phyloP scores from a whole-genome alignment of 352 stramenopile species.

The Pythium biforme region DNA sequence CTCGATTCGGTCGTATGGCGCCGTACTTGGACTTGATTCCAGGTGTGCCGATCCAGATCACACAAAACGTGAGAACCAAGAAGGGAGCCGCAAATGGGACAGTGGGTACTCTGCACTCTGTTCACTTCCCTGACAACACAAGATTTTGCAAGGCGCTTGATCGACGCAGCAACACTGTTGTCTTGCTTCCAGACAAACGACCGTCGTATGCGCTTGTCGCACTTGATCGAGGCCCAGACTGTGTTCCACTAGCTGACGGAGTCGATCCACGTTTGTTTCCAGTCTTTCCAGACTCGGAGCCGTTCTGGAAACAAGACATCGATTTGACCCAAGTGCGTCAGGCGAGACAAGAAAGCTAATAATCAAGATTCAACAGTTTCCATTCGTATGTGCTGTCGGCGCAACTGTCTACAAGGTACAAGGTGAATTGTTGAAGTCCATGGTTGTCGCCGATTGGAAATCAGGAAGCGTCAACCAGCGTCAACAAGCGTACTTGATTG shows the following conservation, averaged over 20 bases:
- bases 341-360: conserved; percentile 9
- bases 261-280: conserved; percentile 15
- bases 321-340: background rate
- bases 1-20: conserved; percentile 14
- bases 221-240: background rate
- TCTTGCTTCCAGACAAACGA: conserved; percentile 14
- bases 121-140: conserved; percentile 9
- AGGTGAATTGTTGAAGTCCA: conserved; percentile 21
- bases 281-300: conserved; percentile 19
- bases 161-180: background rate
- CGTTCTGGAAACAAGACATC: conserved; percentile 4
- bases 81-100: conserved; percentile 17
- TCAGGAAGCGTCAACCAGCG: conserved; percentile 14
- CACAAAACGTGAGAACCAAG: conserved; percentile 15
- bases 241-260: background rate
- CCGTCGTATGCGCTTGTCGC: conserved; percentile 7
- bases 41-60: conserved; percentile 23
- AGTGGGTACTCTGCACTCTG: conserved; percentile 1
- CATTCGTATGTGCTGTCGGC: conserved; percentile 28
- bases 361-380: conserved; percentile 26
- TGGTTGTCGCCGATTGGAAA: conserved; percentile 29
- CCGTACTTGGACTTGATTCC: conserved; percentile 14
- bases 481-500: conserved; percentile 28
- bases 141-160: conserved; percentile 2
- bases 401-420: conserved; percentile 30